Base-by-base conservation (phyloP, 1,284 basidiomycete species). In the Ustilago vetiveriae region DNA sequence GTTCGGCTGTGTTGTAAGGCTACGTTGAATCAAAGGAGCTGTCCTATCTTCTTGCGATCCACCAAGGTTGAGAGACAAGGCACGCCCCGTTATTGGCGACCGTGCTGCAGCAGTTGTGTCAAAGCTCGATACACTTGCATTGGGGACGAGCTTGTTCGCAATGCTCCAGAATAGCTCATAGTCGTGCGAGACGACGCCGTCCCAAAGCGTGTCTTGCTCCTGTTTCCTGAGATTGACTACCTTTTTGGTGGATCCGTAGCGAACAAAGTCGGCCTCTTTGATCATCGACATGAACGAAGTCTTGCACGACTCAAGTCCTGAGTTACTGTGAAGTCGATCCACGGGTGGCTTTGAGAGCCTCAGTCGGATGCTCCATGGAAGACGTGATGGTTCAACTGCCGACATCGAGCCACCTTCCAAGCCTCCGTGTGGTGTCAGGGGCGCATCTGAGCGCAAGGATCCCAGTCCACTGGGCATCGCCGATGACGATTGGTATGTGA, bases 151-250 rank as follows among this genome's bases (percentile, higher is more conserved):
- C 79, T 94, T 94, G 10, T 90, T 87, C 2, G 92, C 92, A 69
- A 97, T 90, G 36, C 90, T 88, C 89, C 92, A 94, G 79, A 92
- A 96, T 65, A 93, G 88, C 72, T 97, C 94, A 79, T 94, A 97
- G 82, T 95, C 94, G 83, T 94, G 93, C 92, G 71, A 19, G 0
- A 70, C 55, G 3, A 79, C 66, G 16, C 74, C 64, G 17, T 77
- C 75, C 76, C 76, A 79, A 2, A 79, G 57, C 13, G 55, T 57
- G 35, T 79, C 76, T 37, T 77, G 76, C 38, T 79, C 76, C 44
- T 59, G 62, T 46, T 66, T 71, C 5, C 76, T 27, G 17, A 79
- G 45, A 35, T 77, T 77, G 44, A 59, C 60, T 14, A 79, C 75
- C 26, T 65, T 56, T 41, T 72, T 74, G 5, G 76, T 77, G 14